Conservation (phyloP, 345 rosid species). For the Kandelia obovata region DNA sequence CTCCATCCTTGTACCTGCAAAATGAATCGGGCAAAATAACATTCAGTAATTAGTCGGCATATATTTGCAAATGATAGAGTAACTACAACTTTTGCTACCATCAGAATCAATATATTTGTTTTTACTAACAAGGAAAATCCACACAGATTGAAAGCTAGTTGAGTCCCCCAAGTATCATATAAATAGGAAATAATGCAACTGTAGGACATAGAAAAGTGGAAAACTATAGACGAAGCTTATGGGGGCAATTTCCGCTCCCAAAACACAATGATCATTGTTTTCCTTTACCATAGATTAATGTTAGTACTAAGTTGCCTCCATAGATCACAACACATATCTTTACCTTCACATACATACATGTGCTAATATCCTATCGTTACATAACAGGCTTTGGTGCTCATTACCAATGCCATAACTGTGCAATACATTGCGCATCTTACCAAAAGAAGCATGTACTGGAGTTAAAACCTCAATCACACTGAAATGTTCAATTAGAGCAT, state of each 20-base stretch:
- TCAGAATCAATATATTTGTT: no score
- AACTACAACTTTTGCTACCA: no score
- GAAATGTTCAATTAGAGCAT: slow-evolving; percentile 10
- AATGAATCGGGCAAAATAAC: neutral
- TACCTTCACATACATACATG: neutral
- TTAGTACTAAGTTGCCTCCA: neutral
- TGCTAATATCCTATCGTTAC: neutral
- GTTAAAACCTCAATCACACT: neutral
- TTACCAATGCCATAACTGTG: neutral
- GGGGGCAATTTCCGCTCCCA: neutral
- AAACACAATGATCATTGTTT: neutral
- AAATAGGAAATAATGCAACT: no score
- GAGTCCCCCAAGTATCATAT: no score
- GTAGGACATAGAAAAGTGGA: no score
- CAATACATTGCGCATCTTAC: neutral
- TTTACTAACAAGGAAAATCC: no score
- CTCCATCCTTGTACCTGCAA: slow-evolving; percentile 72
- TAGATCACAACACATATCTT: neutral
- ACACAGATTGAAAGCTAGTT: no score
- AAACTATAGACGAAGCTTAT: neutral
- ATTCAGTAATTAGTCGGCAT: neutral
- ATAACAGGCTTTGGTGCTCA: no score
- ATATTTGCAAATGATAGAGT: neutral
- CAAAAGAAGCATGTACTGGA: neutral
- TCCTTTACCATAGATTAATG: neutral